Conservation (phyloP, 1,284 basidiomycete species). For the Rhodotorula sp. region DNA sequence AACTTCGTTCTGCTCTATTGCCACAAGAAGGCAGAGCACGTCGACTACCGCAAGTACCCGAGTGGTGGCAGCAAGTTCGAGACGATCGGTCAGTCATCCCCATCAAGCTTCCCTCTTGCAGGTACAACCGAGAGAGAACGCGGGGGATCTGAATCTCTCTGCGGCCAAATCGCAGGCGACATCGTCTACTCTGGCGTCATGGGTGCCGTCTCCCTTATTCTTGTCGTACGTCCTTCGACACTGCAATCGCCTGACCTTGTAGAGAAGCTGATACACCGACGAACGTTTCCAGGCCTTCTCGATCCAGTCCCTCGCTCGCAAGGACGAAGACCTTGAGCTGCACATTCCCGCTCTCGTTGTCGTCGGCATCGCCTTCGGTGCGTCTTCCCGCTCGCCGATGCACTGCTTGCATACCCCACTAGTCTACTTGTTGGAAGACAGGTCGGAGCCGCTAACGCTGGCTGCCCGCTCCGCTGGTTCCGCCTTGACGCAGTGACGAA, state of each 20-base stretch:
- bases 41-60: constrained; percentile 56
- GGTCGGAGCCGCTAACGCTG: not conserved
- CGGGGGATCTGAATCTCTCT: not conserved
- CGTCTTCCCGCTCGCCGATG: constrained; percentile 21
- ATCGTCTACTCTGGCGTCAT: constrained; percentile 70
- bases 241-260: fast-evolving
- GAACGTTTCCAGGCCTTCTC: constrained; percentile 27
- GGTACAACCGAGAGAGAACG: not conserved
- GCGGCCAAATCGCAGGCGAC: constrained; percentile 78
- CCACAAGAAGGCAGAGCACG: constrained; percentile 67
- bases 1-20: constrained; percentile 81
- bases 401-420: not conserved
- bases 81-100: not conserved
- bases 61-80: constrained; percentile 20
- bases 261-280: not conserved
- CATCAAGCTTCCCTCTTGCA: no score
- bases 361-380: constrained; percentile 76
- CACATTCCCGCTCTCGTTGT: constrained; percentile 78
- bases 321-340: constrained; percentile 62
- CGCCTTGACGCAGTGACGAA: constrained; percentile 65
- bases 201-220: constrained; percentile 77
- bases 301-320: constrained; percentile 29
- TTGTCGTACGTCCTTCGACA: constrained; percentile 59
- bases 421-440: no score
- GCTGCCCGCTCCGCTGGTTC: not conserved